Percentiles rank a stretch among this genome's conserved stretches.
These are phyloP conservation scores for Nakazawaea anatomiae DNA, from an alignment of 805 yeast species.

Conservation along the genomic window DNA sequence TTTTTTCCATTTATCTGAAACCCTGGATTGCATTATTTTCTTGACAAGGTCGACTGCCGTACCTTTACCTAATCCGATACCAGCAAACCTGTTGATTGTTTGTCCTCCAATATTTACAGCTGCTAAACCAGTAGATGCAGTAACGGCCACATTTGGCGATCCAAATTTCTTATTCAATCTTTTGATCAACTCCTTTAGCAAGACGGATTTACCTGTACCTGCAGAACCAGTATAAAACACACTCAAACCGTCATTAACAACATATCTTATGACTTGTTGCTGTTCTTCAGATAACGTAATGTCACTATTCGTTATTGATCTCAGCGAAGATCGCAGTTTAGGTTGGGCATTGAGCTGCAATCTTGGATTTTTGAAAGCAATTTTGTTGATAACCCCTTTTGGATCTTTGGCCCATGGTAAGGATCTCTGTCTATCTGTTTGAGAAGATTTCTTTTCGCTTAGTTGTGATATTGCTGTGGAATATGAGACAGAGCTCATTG, in stretches of 20 bases:
- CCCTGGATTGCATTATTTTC: constrained; percentile 40
- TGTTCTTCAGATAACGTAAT: constrained; percentile 22
- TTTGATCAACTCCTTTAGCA: constrained; percentile 57
- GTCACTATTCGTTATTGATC: background rate
- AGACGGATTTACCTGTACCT: constrained; percentile 82
- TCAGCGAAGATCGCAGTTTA: background rate
- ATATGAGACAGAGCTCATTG: background rate
- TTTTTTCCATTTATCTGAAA: constrained; percentile 53
- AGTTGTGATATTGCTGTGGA: background rate
- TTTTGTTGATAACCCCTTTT: background rate
- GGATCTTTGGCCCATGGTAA: constrained; percentile 7
- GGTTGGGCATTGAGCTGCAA: background rate
- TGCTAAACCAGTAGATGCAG: constrained; percentile 96
- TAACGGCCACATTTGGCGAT: constrained; percentile 60
- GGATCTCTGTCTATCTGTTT: background rate
- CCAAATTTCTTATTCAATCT: constrained; percentile 40
- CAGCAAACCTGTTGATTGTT: constrained; percentile 81
- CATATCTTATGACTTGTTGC: constrained; percentile 39
- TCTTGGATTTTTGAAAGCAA: constrained; percentile 8
- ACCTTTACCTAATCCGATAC: constrained; percentile 74
- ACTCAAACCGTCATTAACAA: constrained; percentile 43
- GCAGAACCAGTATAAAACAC: constrained; percentile 81
- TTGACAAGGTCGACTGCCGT: constrained; percentile 37
- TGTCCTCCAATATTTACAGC: constrained; percentile 91
- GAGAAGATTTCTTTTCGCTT: background rate